These are phyloP conservation scores for Hyaloscypha finlandica DNA, from an alignment of 495 filamentous ascomycete genomes.

Conservation along the genomic window DNA sequence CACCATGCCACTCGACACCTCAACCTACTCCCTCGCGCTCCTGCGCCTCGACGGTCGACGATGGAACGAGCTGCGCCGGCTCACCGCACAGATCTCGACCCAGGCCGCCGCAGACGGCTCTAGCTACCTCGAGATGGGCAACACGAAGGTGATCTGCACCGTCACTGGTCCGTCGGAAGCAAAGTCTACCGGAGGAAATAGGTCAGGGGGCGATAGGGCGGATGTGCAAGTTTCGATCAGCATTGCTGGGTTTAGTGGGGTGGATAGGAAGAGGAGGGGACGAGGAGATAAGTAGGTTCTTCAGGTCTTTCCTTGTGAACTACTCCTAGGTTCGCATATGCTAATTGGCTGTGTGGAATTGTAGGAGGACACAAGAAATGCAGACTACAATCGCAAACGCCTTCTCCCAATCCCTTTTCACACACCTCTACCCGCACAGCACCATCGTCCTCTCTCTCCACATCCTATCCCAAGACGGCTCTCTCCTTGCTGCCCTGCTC, in stretches of 20 bases:
- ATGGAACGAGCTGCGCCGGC: slow-evolving; percentile 95
- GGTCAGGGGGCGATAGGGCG: slow-evolving; percentile 49
- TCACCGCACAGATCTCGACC: slow-evolving; percentile 86
- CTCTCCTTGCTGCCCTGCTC: slow-evolving; percentile 82
- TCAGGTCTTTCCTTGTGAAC: neutral
- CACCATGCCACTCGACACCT: slow-evolving; percentile 86
- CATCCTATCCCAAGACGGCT: slow-evolving; percentile 88
- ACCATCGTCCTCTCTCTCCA: slow-evolving; percentile 81
- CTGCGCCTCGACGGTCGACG: slow-evolving; percentile 92
- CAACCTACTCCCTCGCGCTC: slow-evolving; percentile 79
- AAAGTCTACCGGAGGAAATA: slow-evolving; percentile 47
- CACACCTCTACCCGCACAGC: slow-evolving; percentile 85
- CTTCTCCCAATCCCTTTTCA: slow-evolving; percentile 74
- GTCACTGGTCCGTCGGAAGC: slow-evolving; percentile 79
- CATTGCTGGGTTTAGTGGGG: slow-evolving; percentile 83
- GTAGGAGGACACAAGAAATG: slow-evolving; percentile 78
- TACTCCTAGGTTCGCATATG: neutral
- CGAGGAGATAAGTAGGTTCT: slow-evolving; percentile 71
- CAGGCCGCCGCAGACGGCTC: slow-evolving; percentile 90
- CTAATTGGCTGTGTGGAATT: neutral
- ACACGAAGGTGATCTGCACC: slow-evolving; percentile 94
- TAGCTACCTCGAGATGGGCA: slow-evolving; percentile 90
- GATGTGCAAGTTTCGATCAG: slow-evolving; percentile 80
- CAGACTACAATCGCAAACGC: slow-evolving; percentile 71
- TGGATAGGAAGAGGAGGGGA: slow-evolving; percentile 76